Conservation (phyloP, 2,329 filamentous ascomycete species). For the Sporothrix schenckii region DNA sequence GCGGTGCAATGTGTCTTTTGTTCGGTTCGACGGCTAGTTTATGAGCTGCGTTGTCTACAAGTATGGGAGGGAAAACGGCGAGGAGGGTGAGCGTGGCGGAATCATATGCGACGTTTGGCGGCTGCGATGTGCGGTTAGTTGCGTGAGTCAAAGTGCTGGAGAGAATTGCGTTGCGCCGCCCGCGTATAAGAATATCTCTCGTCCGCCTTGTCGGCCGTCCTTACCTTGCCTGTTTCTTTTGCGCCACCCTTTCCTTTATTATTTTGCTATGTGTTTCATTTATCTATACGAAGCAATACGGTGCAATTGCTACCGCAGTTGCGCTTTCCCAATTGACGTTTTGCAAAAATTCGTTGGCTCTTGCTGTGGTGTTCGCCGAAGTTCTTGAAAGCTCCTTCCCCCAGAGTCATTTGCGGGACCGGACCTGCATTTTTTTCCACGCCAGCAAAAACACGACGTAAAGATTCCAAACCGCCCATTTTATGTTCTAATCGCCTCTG, state of each 20-base stretch:
- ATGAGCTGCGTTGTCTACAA: not conserved
- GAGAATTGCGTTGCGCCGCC: not conserved
- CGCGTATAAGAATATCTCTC: constrained; percentile 21
- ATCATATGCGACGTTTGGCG: constrained; percentile 19
- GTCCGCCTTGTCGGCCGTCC: not conserved
- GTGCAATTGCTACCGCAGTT: not conserved
- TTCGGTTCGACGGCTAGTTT: not conserved
- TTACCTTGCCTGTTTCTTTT: constrained; percentile 4
- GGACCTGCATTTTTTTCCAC: constrained; percentile 6
- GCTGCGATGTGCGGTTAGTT: not conserved
- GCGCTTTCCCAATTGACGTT: not conserved
- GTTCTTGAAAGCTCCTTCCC: constrained; percentile 18
- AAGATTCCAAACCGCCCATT: constrained; percentile 4
- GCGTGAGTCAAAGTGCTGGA: constrained; percentile 19
- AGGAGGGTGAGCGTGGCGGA: not conserved
- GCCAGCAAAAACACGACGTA: not conserved
- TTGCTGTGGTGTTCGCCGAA: constrained; percentile 16
- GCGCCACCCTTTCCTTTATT: not conserved
- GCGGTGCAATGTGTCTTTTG: not conserved
- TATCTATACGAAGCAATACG: not conserved
- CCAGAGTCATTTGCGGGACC: not conserved
- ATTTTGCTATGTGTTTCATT: not conserved
- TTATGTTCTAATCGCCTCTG: not conserved
- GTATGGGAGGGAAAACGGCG: not conserved
- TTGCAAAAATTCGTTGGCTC: not conserved